A percentile compares a stretch with the other conserved stretches of the same genome.
Evolutionary conservation across 2,329 filamentous ascomycete species (phyloP).

Genomic region (Fusarium agapanthi): DNA sequence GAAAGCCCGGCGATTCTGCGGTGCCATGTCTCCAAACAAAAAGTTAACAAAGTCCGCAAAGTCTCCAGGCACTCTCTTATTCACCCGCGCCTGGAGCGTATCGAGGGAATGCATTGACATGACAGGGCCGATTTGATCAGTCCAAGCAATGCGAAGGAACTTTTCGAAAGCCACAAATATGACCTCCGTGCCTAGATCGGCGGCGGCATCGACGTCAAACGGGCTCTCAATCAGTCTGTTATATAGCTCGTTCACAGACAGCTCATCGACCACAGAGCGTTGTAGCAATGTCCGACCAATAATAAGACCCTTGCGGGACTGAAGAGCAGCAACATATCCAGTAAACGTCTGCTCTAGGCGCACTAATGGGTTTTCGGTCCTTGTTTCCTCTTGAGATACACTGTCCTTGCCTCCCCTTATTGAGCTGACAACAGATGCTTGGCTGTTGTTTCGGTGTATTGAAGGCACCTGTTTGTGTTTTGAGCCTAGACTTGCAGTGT

Average conservation of each 20-base stretch:
- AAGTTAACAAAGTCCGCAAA: slow-evolving; percentile 75
- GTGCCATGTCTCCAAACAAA: slow-evolving; percentile 72
- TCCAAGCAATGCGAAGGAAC: slow-evolving; percentile 88
- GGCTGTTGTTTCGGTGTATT: slow-evolving; percentile 56
- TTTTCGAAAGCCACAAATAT: slow-evolving; percentile 95
- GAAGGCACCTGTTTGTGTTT: slow-evolving; percentile 55
- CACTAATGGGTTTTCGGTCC: slow-evolving; percentile 71
- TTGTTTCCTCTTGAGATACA: slow-evolving; percentile 56
- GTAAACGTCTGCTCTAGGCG: slow-evolving; percentile 86
- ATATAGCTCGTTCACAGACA: slow-evolving; percentile 88
- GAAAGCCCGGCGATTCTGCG: slow-evolving; percentile 79
- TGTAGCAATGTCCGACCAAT: slow-evolving; percentile 79
- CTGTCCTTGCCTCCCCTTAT: slow-evolving; percentile 55
- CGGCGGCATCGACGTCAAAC: slow-evolving; percentile 76
- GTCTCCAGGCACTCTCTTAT: slow-evolving; percentile 74
- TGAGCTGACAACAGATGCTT: slow-evolving; percentile 65
- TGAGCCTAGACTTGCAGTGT: slow-evolving; percentile 40
- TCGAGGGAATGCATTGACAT: slow-evolving; percentile 77
- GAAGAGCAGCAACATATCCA: slow-evolving; percentile 82
- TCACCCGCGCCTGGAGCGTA: slow-evolving; percentile 74
- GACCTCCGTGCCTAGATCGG: slow-evolving; percentile 81
- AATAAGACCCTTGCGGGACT: slow-evolving; percentile 87
- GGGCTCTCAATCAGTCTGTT: slow-evolving; percentile 87
- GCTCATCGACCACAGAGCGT: slow-evolving; percentile 75
- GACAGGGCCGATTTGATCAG: slow-evolving; percentile 85